Evolutionary conservation across 805 yeast genomes (phyloP).

Genomic region (Wickerhamiella brachini): DNA sequence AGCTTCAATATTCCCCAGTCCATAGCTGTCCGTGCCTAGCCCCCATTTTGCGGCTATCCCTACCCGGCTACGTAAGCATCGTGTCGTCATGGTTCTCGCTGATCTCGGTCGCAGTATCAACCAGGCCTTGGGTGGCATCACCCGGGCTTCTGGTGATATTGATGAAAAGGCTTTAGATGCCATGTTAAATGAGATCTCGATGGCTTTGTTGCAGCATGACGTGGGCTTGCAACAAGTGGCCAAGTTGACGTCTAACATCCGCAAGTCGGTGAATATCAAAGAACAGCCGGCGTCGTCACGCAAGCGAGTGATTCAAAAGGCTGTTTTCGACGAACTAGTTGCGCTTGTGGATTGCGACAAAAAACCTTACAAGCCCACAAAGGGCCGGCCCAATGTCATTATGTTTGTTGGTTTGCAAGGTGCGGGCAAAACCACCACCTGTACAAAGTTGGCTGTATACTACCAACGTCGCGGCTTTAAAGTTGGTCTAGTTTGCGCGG

Average conservation of each 20-base stretch:
- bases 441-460: constrained; percentile 91
- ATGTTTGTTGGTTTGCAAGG: constrained; percentile 99
- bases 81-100: constrained; percentile 50
- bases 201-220: constrained; percentile 86
- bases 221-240: constrained; percentile 81
- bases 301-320: constrained; percentile 72
- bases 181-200: constrained; percentile 77
- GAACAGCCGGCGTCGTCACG: constrained; percentile 50
- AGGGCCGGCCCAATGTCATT: constrained; percentile 62
- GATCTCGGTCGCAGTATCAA: constrained; percentile 69
- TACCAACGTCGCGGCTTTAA: constrained; percentile 88
- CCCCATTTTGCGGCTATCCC: background rate
- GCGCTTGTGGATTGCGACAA: constrained; percentile 58
- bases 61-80: background rate
- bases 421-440: constrained; percentile 96
- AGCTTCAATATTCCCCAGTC: too few species aligned
- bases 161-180: constrained; percentile 52
- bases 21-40: too few species aligned
- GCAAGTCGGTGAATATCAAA: constrained; percentile 38
- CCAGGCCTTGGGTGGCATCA: constrained; percentile 52
- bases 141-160: constrained; percentile 36
- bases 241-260: constrained; percentile 57
- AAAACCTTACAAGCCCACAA: constrained; percentile 68
- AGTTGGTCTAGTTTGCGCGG: constrained; percentile 96
- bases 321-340: constrained; percentile 86